Conservation (phyloP, 306 rosid species). For the Pueraria montana region DNA sequence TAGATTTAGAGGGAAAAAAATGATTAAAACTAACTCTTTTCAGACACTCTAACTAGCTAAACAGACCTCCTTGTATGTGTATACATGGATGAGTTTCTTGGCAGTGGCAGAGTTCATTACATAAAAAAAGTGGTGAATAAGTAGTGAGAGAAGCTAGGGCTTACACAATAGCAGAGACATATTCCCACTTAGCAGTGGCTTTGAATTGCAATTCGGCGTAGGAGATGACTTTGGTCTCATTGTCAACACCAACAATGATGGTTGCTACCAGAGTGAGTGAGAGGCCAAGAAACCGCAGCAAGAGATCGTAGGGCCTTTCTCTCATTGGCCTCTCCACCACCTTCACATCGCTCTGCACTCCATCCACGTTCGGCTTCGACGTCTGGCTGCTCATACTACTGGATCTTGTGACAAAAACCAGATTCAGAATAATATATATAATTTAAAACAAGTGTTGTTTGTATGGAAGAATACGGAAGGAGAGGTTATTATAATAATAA, state of each 20-base stretch:
- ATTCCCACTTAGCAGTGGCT: constrained; percentile 75
- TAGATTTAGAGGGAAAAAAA: not conserved
- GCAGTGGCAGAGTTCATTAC: too few species aligned
- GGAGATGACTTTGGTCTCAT: constrained; percentile 57
- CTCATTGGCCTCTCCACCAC: constrained; percentile 42
- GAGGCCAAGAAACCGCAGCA: constrained; percentile 53
- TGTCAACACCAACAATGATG: constrained; percentile 57
- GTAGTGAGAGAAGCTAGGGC: not conserved
- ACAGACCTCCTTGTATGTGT: too few species aligned
- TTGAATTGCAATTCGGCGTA: constrained; percentile 57
- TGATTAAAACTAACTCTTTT: not conserved
- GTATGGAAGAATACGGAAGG: not conserved
- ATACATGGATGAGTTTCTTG: too few species aligned
- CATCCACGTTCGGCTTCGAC: constrained; percentile 41
- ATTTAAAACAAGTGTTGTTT: not conserved
- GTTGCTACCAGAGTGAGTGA: constrained; percentile 60
- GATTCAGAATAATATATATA: not conserved
- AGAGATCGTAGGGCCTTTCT: constrained; percentile 44
- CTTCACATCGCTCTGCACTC: constrained; percentile 52
- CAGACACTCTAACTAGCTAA: too few species aligned
- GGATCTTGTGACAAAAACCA: not conserved
- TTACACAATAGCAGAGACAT: constrained; percentile 74
- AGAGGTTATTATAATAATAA: not conserved
- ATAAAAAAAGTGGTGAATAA: not conserved
- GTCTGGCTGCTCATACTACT: constrained; percentile 28